Conservation (phyloP, 2,329 filamentous ascomycete species). For the Cephalotrichum gorgonifer region DNA sequence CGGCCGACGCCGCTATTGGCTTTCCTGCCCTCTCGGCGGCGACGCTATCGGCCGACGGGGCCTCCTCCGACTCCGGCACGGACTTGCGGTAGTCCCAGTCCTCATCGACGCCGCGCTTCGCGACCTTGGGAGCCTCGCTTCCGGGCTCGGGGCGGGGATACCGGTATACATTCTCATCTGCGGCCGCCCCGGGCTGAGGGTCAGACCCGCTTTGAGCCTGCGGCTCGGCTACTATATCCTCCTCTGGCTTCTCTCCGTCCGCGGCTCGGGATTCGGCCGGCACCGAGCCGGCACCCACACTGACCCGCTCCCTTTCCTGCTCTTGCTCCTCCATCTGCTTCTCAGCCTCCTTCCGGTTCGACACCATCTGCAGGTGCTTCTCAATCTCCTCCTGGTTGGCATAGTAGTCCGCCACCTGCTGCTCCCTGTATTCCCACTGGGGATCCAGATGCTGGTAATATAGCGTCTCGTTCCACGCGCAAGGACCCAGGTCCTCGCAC, state of each 20-base stretch:
- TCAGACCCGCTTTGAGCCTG: no score
- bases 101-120: not conserved
- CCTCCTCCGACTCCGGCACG: not conserved
- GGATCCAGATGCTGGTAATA: constrained; percentile 42
- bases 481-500: constrained; percentile 35
- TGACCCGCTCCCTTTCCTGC: constrained; percentile 3
- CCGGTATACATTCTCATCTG: constrained; percentile 11
- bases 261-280: not conserved
- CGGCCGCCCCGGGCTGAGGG: constrained; percentile 1
- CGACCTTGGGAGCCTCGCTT: not conserved
- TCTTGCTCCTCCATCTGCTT: constrained; percentile 10
- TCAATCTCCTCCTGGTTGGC: constrained; percentile 33
- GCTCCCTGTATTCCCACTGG: constrained; percentile 27
- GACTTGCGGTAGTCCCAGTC: not conserved
- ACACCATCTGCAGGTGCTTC: constrained; percentile 18
- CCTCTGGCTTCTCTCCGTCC: constrained; percentile 5
- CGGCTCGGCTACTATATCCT: not conserved
- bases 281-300: not conserved
- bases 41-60: not conserved
- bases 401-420: constrained; percentile 32
- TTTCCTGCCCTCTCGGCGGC: not conserved
- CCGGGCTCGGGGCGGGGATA: not conserved
- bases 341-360: constrained; percentile 15
- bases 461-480: constrained; percentile 38
- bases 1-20: no score